Percentiles rank a stretch among this genome's conserved stretches.
Conservation (phyloP, 352 stramenopile genomes). For the Phytophthora cactorum region DNA sequence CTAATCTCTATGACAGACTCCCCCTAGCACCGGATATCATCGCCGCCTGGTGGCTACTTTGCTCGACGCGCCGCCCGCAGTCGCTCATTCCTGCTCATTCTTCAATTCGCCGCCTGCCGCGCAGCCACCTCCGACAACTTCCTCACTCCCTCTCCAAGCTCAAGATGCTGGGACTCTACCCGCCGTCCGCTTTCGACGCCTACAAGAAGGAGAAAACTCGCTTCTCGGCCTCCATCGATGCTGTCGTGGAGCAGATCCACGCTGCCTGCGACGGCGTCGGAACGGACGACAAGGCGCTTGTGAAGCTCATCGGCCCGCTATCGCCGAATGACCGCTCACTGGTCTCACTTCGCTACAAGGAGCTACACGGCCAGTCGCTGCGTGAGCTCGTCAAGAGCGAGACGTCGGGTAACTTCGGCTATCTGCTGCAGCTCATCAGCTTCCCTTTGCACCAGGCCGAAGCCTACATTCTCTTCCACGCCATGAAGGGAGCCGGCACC, state of each 20-base stretch:
- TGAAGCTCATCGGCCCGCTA: slow-evolving; percentile 53
- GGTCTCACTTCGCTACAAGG: slow-evolving; percentile 63
- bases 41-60: neutral
- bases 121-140: slow-evolving; percentile 20
- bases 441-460: slow-evolving; percentile 66
- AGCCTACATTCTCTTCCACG: slow-evolving; percentile 67
- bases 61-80: neutral
- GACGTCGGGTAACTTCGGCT: slow-evolving; percentile 67
- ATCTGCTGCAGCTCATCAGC: slow-evolving; percentile 61
- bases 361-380: slow-evolving; percentile 55
- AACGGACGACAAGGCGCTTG: slow-evolving; percentile 70
- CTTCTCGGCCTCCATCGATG: slow-evolving; percentile 53
- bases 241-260: slow-evolving; percentile 67
- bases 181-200: slow-evolving; percentile 58
- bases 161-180: slow-evolving; percentile 72
- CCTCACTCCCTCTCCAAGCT: slow-evolving; percentile 12
- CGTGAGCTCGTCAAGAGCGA: slow-evolving; percentile 67
- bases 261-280: slow-evolving; percentile 63
- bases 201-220: slow-evolving; percentile 68
- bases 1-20: neutral
- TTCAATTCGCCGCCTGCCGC: slow-evolving; percentile 34
- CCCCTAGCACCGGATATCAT: slow-evolving; percentile 10
- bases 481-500: slow-evolving; percentile 59
- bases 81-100: slow-evolving; percentile 34
- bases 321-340: slow-evolving; percentile 56